phyloP scores from a whole-genome alignment of 305 asterid species.

The Salvia sclarea region DNA sequence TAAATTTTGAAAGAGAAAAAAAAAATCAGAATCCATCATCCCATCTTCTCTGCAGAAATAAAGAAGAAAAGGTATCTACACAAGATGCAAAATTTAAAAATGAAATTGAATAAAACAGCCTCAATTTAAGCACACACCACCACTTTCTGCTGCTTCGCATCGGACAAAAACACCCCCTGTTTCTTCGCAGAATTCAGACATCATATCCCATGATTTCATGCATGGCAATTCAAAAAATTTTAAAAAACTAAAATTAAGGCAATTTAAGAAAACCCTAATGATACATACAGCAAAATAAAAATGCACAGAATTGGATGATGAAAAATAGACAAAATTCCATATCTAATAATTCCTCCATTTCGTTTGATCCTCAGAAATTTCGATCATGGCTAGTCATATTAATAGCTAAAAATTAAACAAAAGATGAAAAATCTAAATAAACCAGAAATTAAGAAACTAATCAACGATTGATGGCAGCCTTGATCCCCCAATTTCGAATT shows the following conservation, averaged over 20 bases:
- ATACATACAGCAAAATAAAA: not conserved
- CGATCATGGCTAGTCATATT: slow-evolving; percentile 39
- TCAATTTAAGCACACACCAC: slow-evolving; percentile 27
- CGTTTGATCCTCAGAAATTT: slow-evolving; percentile 35
- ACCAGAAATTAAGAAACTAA: slow-evolving; percentile 34
- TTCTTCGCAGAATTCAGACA: slow-evolving; percentile 18
- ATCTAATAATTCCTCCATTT: slow-evolving; percentile 28
- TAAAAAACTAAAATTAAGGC: not conserved
- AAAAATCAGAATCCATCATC: slow-evolving; percentile 6
- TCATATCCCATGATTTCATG: slow-evolving; percentile 22
- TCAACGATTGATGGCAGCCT: slow-evolving; percentile 29
- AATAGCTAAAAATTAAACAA: slow-evolving; percentile 39
- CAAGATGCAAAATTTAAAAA: slow-evolving; percentile 24
- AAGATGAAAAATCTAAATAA: slow-evolving; percentile 33
- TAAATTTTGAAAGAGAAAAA: not conserved
- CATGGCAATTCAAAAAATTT: slow-evolving; percentile 11
- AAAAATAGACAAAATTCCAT: slow-evolving; percentile 24
- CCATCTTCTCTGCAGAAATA: slow-evolving; percentile 18
- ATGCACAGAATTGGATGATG: not conserved
- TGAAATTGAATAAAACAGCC: slow-evolving; percentile 15
- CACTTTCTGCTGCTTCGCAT: slow-evolving; percentile 48
- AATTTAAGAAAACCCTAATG: slow-evolving; percentile 3
- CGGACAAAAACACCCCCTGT: slow-evolving; percentile 40
- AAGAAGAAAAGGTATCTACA: slow-evolving; percentile 21
- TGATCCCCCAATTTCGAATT: not conserved